Percentiles rank a stretch among this genome's conserved stretches.
These are phyloP conservation scores for Theobroma cacao DNA, from an alignment of 345 rosid species.

Conservation along the genomic window DNA sequence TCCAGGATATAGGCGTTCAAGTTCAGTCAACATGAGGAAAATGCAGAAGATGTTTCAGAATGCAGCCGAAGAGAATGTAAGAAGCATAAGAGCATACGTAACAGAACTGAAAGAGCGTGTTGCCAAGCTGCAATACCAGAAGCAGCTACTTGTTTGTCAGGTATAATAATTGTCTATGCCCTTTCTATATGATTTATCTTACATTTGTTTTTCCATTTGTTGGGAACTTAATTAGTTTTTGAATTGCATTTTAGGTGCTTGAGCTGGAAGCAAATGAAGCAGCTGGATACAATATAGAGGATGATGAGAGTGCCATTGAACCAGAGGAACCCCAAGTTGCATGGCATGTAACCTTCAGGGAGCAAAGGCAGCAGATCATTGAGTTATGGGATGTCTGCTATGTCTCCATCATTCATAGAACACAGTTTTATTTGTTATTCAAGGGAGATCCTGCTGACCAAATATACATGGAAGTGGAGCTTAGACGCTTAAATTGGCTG, in stretches of 20 bases:
- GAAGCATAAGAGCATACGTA: slow-evolving; percentile 90
- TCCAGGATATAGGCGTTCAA: slow-evolving; percentile 69
- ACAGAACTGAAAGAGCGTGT: slow-evolving; percentile 95
- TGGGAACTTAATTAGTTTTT: not conserved
- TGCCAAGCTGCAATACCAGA: slow-evolving; percentile 96
- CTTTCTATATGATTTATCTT: not conserved
- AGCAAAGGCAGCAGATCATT: slow-evolving; percentile 89
- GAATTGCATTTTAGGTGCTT: slow-evolving; percentile 56
- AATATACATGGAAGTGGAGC: slow-evolving; percentile 98
- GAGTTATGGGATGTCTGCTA: slow-evolving; percentile 90
- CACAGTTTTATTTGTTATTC: slow-evolving; percentile 90
- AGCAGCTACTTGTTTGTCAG: slow-evolving; percentile 99
- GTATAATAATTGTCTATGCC: slow-evolving; percentile 24
- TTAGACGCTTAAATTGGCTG: slow-evolving; percentile 92
- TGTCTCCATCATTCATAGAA: slow-evolving; percentile 89
- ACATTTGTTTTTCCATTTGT: not conserved
- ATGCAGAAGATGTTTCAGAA: slow-evolving; percentile 98
- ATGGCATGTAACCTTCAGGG: slow-evolving; percentile 79
- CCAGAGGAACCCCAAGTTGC: slow-evolving; percentile 63
- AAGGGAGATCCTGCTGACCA: slow-evolving; percentile 96
- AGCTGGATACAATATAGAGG: slow-evolving; percentile 67
- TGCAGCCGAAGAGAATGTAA: slow-evolving; percentile 99
- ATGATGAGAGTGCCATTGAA: slow-evolving; percentile 49
- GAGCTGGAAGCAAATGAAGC: slow-evolving; percentile 97
- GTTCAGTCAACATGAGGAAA: slow-evolving; percentile 95